A percentile compares a stretch with the other conserved stretches of the same genome.
phyloP scores from a whole-genome alignment of 768 basidiomycete genomes.

The Russula earlei region DNA sequence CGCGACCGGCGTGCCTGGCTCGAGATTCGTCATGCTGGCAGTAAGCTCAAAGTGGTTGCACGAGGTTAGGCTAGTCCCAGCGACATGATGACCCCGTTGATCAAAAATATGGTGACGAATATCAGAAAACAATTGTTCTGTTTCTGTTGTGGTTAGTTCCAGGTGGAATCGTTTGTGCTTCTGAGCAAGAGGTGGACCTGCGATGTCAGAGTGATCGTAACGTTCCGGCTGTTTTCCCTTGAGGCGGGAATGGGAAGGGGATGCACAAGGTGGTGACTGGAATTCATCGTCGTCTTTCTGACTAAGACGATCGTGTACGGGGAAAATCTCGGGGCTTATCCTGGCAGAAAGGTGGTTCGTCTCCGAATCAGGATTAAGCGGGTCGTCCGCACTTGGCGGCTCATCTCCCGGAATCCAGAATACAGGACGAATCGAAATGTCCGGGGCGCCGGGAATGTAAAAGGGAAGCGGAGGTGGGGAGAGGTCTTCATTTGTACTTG shows the following conservation, averaged over 20 bases:
- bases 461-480: background rate
- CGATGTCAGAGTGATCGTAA: background rate
- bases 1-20: background rate
- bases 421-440: conserved; percentile 1
- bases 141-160: background rate
- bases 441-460: background rate
- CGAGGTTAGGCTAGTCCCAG: background rate
- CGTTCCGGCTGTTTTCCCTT: conserved; percentile 8
- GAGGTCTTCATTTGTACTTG: conserved; percentile 9
- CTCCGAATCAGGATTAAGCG: background rate
- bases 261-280: background rate
- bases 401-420: conserved; percentile 1
- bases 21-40: background rate
- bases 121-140: background rate
- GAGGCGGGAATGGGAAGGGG: background rate
- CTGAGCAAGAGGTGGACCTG: background rate
- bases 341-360: background rate
- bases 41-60: background rate
- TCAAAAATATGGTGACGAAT: background rate
- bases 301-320: background rate
- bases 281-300: background rate
- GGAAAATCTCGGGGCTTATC: background rate
- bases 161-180: background rate
- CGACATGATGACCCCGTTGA: background rate
- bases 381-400: background rate